Conservation (phyloP, 2,329 filamentous ascomycete genomes). For the Pezicula radicicola region DNA sequence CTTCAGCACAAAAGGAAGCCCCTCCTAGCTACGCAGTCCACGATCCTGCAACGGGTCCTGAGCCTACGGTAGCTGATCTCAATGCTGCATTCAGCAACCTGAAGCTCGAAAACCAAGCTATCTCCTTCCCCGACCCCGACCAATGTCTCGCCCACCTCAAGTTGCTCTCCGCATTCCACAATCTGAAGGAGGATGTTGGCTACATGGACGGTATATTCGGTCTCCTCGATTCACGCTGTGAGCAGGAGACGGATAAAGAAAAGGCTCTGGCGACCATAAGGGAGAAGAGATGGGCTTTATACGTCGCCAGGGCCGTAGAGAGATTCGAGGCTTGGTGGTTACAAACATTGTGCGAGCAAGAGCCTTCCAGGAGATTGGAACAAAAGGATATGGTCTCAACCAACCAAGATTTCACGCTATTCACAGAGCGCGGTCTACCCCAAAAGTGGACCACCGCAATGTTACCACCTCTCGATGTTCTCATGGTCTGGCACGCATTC, state of each 20-base stretch:
- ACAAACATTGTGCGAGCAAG: conserved; percentile 21
- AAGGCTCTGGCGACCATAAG: conserved; percentile 50
- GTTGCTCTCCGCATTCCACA: conserved; percentile 65
- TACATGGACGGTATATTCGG: conserved; percentile 66
- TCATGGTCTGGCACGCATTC: conserved; percentile 76
- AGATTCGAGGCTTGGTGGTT: conserved; percentile 68
- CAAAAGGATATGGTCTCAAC: conserved; percentile 18
- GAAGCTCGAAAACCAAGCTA: conserved; percentile 26
- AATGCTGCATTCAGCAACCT: conserved; percentile 35
- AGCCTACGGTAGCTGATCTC: conserved; percentile 17
- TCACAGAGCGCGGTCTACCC: conserved; percentile 10
- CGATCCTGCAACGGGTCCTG: conserved; percentile 8
- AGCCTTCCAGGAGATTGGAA: conserved; percentile 20
- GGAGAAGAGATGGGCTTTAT: conserved; percentile 74
- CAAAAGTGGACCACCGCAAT: conserved; percentile 35
- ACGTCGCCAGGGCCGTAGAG: conserved; percentile 63
- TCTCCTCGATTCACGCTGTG: conserved; percentile 44
- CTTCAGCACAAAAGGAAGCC: conserved; percentile 3
- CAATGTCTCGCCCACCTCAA: conserved; percentile 73
- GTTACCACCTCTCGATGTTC: conserved; percentile 60
- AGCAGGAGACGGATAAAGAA: conserved; percentile 29
- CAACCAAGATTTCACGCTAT: conserved; percentile 8
- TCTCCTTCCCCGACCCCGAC: conserved; percentile 40
- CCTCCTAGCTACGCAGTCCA: conserved; percentile 16
- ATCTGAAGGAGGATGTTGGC: conserved; percentile 64